Evolutionary conservation across 1,284 basidiomycete species (phyloP).

Genomic region (Coriolopsis trogii): DNA sequence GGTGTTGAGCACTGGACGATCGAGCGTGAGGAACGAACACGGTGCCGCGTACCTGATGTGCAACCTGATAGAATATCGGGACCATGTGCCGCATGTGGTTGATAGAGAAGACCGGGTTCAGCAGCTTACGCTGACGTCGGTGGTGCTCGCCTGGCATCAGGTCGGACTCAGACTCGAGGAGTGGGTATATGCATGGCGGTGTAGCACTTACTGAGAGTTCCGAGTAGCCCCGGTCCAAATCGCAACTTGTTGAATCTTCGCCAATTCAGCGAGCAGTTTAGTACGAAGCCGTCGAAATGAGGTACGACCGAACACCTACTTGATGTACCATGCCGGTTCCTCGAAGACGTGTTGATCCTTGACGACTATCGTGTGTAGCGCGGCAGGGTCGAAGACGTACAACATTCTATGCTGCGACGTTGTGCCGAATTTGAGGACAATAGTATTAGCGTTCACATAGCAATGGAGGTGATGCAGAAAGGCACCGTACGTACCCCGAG

Average conservation of each 20-base stretch:
- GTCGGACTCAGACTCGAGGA: too few species aligned
- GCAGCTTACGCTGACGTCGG: slow-evolving; percentile 16
- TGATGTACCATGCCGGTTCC: slow-evolving; percentile 15
- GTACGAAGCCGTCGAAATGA: too few species aligned
- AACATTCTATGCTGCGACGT: slow-evolving; percentile 16
- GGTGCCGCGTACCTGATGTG: neutral
- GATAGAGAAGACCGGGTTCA: slow-evolving; percentile 20
- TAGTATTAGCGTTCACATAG: neutral
- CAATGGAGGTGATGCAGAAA: neutral
- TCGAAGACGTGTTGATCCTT: slow-evolving; percentile 24
- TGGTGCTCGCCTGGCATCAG: slow-evolving; percentile 6
- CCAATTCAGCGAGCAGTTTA: too few species aligned
- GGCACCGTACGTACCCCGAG: slow-evolving; percentile 6
- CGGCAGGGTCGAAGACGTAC: slow-evolving; percentile 21
- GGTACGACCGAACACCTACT: too few species aligned
- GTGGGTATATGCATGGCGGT: too few species aligned
- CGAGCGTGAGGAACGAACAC: too few species aligned
- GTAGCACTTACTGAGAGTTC: slow-evolving; percentile 13
- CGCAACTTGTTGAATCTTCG: too few species aligned
- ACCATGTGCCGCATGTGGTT: slow-evolving; percentile 16
- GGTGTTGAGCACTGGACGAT: too few species aligned
- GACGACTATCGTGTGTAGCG: slow-evolving; percentile 18
- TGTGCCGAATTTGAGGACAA: neutral
- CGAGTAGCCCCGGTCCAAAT: slow-evolving; percentile 15
- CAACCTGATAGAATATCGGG: slow-evolving; percentile 11